Evolutionary conservation across 768 basidiomycete genomes (phyloP).

Genomic region (Tubosaeta sp.): DNA sequence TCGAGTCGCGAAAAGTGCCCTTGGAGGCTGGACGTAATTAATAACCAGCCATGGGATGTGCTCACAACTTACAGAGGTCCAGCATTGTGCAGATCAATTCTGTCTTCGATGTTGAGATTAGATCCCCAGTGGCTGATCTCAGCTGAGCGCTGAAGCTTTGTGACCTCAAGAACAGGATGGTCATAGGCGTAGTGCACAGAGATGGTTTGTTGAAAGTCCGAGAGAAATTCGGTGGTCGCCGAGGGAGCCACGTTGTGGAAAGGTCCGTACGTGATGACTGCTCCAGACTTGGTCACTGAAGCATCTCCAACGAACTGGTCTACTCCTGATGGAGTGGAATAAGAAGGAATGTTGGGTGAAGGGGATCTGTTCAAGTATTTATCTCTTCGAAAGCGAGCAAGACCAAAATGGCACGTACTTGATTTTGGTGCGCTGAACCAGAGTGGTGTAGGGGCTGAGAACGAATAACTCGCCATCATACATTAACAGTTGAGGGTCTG

Average conservation of each 20-base stretch:
- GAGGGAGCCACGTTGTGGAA: slow-evolving; percentile 73
- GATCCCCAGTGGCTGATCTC: slow-evolving; percentile 98
- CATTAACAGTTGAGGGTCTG: slow-evolving; percentile 74
- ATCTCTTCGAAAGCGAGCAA: neutral
- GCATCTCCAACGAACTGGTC: slow-evolving; percentile 58
- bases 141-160: slow-evolving; percentile 64
- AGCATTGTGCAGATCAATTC: slow-evolving; percentile 79
- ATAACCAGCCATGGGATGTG: neutral
- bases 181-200: slow-evolving; percentile 78
- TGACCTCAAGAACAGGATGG: slow-evolving; percentile 76
- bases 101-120: slow-evolving; percentile 91
- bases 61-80: slow-evolving; percentile 72
- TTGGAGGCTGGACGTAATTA: slow-evolving; percentile 60
- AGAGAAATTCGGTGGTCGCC: slow-evolving; percentile 49
- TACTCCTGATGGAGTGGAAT: slow-evolving; percentile 61
- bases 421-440: slow-evolving; percentile 82
- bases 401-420: slow-evolving; percentile 47
- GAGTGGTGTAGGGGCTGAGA: slow-evolving; percentile 77
- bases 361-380: slow-evolving; percentile 49
- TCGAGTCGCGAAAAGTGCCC: slow-evolving; percentile 93
- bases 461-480: slow-evolving; percentile 77
- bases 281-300: slow-evolving; percentile 66
- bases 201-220: slow-evolving; percentile 59
- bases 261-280: slow-evolving; percentile 86
- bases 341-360: slow-evolving; percentile 64